A percentile compares a stretch with the other conserved stretches of the same genome.
phyloP scores from a whole-genome alignment of 371 early-diverging fungal genomes.

The Syncephalastrum racemosum region DNA sequence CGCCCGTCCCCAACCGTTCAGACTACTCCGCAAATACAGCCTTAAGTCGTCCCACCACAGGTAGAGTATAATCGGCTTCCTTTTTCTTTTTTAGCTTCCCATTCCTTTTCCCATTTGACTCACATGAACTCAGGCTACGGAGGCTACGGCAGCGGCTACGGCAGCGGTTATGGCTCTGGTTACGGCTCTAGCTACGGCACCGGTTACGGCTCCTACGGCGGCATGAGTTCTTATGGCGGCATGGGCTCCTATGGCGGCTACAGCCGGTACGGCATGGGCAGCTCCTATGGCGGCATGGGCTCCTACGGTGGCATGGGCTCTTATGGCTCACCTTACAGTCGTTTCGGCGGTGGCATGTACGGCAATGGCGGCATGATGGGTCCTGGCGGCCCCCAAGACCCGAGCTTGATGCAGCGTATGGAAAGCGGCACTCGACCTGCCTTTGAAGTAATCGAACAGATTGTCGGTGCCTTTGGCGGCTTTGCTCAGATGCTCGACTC shows the following conservation, averaged over 20 bases:
- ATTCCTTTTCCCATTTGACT: slow-evolving; percentile 3
- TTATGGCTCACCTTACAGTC: slow-evolving; percentile 35
- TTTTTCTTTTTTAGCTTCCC: not conserved
- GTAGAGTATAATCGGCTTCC: not conserved
- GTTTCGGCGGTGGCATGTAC: slow-evolving; percentile 36
- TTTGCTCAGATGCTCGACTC: slow-evolving; percentile 97
- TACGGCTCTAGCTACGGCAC: slow-evolving; percentile 21
- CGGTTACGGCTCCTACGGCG: slow-evolving; percentile 20
- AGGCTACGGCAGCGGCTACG: slow-evolving; percentile 33
- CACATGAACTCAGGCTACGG: slow-evolving; percentile 8
- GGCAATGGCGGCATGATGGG: slow-evolving; percentile 37
- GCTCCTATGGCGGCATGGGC: slow-evolving; percentile 25
- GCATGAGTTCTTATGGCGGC: slow-evolving; percentile 16
- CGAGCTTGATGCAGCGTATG: slow-evolving; percentile 75
- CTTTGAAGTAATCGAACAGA: slow-evolving; percentile 85
- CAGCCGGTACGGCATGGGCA: slow-evolving; percentile 24
- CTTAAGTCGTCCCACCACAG: slow-evolving; percentile 7
- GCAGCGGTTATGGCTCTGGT: slow-evolving; percentile 18
- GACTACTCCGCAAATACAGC: slow-evolving; percentile 5
- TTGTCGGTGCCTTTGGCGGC: slow-evolving; percentile 95
- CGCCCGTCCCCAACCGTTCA: slow-evolving; percentile 27
- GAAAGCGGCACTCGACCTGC: slow-evolving; percentile 87
- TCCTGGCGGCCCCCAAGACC: slow-evolving; percentile 58
- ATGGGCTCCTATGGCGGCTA: slow-evolving; percentile 17
- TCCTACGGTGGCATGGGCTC: slow-evolving; percentile 27